A percentile compares a stretch with the other conserved stretches of the same genome.
These are phyloP conservation scores for Tylopilus subfusipes DNA, from an alignment of 768 basidiomycete species.

Conservation along the genomic window DNA sequence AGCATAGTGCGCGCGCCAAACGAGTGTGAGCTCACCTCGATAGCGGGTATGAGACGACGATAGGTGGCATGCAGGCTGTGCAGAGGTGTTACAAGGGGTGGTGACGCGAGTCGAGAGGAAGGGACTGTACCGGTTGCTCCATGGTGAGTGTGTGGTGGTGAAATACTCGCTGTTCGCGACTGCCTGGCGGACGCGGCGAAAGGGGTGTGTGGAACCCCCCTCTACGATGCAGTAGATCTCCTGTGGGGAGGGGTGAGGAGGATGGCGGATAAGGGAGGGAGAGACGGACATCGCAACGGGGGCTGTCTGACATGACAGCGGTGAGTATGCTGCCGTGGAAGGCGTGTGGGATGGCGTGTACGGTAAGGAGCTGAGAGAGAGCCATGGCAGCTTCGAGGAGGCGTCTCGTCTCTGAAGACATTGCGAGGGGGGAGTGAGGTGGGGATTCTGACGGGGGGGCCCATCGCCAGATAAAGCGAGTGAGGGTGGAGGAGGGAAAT, in stretches of 20 bases:
- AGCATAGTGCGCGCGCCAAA: slow-evolving; percentile 6
- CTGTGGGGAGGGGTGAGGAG: slow-evolving; percentile 37
- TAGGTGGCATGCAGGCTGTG: slow-evolving; percentile 72
- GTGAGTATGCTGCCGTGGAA: slow-evolving; percentile 76
- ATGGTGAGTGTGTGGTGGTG: slow-evolving; percentile 69
- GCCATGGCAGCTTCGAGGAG: slow-evolving; percentile 75
- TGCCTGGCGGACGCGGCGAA: slow-evolving; percentile 77
- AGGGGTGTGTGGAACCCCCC: slow-evolving; percentile 68
- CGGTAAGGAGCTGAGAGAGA: slow-evolving; percentile 62
- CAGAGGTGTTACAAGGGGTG: slow-evolving; percentile 10
- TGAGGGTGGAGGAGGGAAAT: slow-evolving; percentile 37
- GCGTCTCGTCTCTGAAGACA: slow-evolving; percentile 66
- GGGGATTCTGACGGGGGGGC: slow-evolving; percentile 31
- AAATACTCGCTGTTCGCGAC: slow-evolving; percentile 61
- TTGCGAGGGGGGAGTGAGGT: slow-evolving; percentile 31
- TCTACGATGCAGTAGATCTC: slow-evolving; percentile 86
- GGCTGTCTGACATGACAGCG: slow-evolving; percentile 62
- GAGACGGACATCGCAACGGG: slow-evolving; percentile 59
- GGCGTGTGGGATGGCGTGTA: slow-evolving; percentile 66
- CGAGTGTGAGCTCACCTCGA: slow-evolving; percentile 50
- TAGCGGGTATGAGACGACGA: slow-evolving; percentile 68
- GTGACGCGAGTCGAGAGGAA: not conserved
- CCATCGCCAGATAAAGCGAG: slow-evolving; percentile 51
- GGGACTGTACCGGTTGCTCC: slow-evolving; percentile 69
- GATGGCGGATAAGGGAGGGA: not conserved